Base-by-base conservation (phyloP, 257 asterid species). In the Agastache rugosa region DNA sequence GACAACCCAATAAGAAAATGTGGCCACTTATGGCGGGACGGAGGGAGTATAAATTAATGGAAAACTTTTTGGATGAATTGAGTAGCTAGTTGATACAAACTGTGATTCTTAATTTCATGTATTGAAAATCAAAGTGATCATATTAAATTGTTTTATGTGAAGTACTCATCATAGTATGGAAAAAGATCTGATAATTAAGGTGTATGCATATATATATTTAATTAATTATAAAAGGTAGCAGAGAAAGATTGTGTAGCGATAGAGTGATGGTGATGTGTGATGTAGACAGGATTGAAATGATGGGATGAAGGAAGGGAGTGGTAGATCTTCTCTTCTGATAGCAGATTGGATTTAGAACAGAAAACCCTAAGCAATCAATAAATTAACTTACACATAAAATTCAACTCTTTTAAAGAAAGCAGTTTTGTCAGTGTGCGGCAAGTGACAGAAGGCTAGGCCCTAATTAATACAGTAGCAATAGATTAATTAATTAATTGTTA, bases 321-420 rank as follows among this genome's bases (percentile, higher is more conserved):
- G 51, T 78, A 84, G 85, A 81, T 81, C 84, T 79, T 81, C 84
- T 78, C n/a, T n/a, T 84, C 77, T 65, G 68, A 63, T 31, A 63
- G 5, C 59, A 72, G 77, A 73, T 70, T 65, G 83, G 75, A 67
- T 79, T 80, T 63, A 31, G 64, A 56, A 23, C 60, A 62, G 41
- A 72, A 45, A 47, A 23, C 73, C 73, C 42, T 29, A n/a, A n/a
- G 37, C 37, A 31, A 31, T 7, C 37, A 31, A 31, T 31, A 4
- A 31, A 31, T 31, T 31, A 4, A 31, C 37, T 37, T 37, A 8
- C 42, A 79, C 64, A 42, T 34, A 63, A 31, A 75, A 75, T 71
- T 75, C 80, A 76, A 80, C 58, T 59, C 70, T 31, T 27, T 25
- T 29, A n/a, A 44, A 66, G 47, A 19, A 15, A 3, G 31, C 48